Evolutionary conservation across 768 basidiomycete genomes (phyloP).

Genomic region (Dendrothele bispora): DNA sequence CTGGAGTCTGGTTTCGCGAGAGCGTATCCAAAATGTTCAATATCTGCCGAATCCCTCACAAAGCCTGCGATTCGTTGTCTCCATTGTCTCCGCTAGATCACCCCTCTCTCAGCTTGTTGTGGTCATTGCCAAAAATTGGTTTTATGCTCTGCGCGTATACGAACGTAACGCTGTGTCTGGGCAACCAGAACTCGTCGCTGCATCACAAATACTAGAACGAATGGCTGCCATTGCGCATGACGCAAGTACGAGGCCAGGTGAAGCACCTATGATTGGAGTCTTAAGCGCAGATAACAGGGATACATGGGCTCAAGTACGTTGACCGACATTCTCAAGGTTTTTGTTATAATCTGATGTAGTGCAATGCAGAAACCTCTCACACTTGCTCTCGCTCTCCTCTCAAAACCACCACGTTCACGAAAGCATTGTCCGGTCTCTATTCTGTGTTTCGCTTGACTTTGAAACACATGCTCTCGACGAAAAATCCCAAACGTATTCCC

Average conservation of each 20-base stretch:
- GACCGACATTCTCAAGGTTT: neutral
- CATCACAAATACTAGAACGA: slow-evolving; percentile 42
- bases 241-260: neutral
- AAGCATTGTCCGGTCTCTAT: slow-evolving; percentile 70
- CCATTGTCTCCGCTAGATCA: slow-evolving; percentile 42
- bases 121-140: slow-evolving; percentile 75
- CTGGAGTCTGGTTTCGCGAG: slow-evolving; percentile 68
- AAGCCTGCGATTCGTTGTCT: slow-evolving; percentile 63
- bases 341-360: neutral
- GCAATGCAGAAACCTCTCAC: slow-evolving; percentile 58
- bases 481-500: slow-evolving; percentile 23
- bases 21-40: slow-evolving; percentile 69
- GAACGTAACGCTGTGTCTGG: slow-evolving; percentile 30
- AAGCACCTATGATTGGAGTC: slow-evolving; percentile 60
- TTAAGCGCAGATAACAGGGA: slow-evolving; percentile 83
- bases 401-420: slow-evolving; percentile 60
- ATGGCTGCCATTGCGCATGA: slow-evolving; percentile 40
- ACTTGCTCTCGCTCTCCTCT: slow-evolving; percentile 67
- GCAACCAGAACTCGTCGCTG: slow-evolving; percentile 30
- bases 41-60: slow-evolving; percentile 70
- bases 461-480: slow-evolving; percentile 55
- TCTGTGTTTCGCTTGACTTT: slow-evolving; percentile 81
- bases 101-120: slow-evolving; percentile 58
- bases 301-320: slow-evolving; percentile 58
- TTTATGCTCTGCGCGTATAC: slow-evolving; percentile 75